Evolutionary conservation across 2,329 filamentous ascomycete species (phyloP).

Genomic region (Aspergillus sp.): DNA sequence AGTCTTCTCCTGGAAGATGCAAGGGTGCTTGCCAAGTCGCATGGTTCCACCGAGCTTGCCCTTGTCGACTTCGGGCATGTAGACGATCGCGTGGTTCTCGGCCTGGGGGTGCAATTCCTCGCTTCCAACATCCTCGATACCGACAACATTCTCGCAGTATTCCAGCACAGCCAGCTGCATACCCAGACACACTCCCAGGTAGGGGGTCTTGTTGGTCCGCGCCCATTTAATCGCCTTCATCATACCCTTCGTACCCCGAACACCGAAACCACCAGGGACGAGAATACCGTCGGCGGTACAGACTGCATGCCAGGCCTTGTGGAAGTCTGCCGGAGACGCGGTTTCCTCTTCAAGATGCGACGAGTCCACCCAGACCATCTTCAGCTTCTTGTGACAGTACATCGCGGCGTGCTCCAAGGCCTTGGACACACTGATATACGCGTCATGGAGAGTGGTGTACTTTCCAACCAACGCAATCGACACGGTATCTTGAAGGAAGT

Average conservation of each 20-base stretch:
- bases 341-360: slow-evolving; percentile 72
- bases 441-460: slow-evolving; percentile 80
- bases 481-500: slow-evolving; percentile 66
- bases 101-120: slow-evolving; percentile 56
- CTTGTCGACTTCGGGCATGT: slow-evolving; percentile 85
- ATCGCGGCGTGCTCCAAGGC: slow-evolving; percentile 86
- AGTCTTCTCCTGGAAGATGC: slow-evolving; percentile 69
- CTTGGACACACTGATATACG: slow-evolving; percentile 81
- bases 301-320: slow-evolving; percentile 81
- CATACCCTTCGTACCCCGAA: slow-evolving; percentile 85
- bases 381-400: slow-evolving; percentile 75
- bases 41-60: slow-evolving; percentile 81
- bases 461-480: slow-evolving; percentile 88
- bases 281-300: slow-evolving; percentile 59
- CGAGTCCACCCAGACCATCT: slow-evolving; percentile 81
- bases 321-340: slow-evolving; percentile 67
- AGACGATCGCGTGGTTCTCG: slow-evolving; percentile 73
- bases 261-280: slow-evolving; percentile 74
- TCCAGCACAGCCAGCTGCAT: slow-evolving; percentile 94
- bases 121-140: slow-evolving; percentile 56
- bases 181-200: slow-evolving; percentile 84
- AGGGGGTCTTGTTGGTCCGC: slow-evolving; percentile 74
- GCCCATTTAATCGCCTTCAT: slow-evolving; percentile 83
- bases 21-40: slow-evolving; percentile 74
- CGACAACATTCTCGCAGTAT: slow-evolving; percentile 73